phyloP scores from a whole-genome alignment of 257 asterid genomes.

The Fraxinus quadrangulata region DNA sequence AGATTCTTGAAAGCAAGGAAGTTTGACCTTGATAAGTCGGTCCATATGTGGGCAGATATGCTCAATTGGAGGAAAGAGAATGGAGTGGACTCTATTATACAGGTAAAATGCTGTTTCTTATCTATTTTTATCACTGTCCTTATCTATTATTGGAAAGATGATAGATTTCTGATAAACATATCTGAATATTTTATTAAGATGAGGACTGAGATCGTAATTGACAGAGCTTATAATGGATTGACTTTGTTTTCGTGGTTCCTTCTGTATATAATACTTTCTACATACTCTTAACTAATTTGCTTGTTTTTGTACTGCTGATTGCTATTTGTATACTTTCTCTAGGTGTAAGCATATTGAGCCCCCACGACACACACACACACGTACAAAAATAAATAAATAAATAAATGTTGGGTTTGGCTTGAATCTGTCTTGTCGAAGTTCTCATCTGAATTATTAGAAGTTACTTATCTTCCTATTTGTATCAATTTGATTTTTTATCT shows the following conservation, averaged over 20 bases:
- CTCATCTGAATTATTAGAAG: not conserved
- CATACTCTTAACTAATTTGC: not conserved
- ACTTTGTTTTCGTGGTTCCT: not conserved
- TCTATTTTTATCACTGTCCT: conserved; percentile 14
- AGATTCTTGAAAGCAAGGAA: conserved; percentile 95
- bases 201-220: not conserved
- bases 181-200: conserved; percentile 14
- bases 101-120: conserved; percentile 46
- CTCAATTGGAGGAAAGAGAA: conserved; percentile 91
- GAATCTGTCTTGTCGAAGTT: not conserved
- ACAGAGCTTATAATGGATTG: not conserved
- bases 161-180: conserved; percentile 12
- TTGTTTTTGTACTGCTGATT: not conserved
- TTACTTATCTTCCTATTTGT: conserved; percentile 10
- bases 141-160: conserved; percentile 12
- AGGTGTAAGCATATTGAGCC: not conserved
- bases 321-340: not conserved
- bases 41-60: conserved; percentile 97
- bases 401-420: not conserved
- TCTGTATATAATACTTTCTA: not conserved
- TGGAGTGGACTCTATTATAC: conserved; percentile 76
- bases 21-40: conserved; percentile 87
- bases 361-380: not conserved
- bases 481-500: conserved; percentile 12
- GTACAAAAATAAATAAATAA: too few relatives aligned